Conservation (phyloP, 2,329 filamentous ascomycete genomes). For the Exophiala alcalophila region DNA sequence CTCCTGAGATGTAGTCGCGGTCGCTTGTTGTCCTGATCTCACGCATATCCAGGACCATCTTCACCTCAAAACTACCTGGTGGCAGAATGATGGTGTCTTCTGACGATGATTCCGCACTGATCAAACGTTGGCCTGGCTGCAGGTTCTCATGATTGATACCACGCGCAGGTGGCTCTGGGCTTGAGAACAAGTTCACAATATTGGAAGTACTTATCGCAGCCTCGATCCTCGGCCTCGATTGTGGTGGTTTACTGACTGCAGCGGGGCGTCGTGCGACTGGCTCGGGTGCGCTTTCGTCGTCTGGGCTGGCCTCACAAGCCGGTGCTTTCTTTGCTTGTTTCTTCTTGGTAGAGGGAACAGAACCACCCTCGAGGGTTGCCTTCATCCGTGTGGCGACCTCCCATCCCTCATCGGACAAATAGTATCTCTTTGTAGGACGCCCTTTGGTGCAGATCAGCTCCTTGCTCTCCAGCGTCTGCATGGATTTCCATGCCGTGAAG, state of each 20-base stretch:
- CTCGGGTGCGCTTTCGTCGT: too few species aligned
- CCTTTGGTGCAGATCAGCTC: constrained; percentile 71
- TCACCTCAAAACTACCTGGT: constrained; percentile 66
- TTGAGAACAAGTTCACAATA: constrained; percentile 16
- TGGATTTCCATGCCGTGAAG: constrained; percentile 79
- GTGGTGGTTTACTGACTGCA: not conserved
- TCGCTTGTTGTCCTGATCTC: constrained; percentile 71
- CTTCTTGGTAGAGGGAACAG: constrained; percentile 2
- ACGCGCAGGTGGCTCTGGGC: constrained; percentile 5
- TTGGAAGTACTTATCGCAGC: too few species aligned
- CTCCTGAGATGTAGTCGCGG: constrained; percentile 71
- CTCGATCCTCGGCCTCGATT: not conserved
- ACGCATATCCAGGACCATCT: constrained; percentile 70
- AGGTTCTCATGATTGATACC: too few species aligned
- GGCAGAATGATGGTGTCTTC: constrained; percentile 57
- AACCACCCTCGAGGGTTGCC: constrained; percentile 13
- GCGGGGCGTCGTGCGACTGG: not conserved
- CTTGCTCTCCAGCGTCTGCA: constrained; percentile 71
- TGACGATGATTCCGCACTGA: constrained; percentile 2
- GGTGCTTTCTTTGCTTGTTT: constrained; percentile 5
- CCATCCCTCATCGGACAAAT: constrained; percentile 74
- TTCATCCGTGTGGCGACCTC: constrained; percentile 60
- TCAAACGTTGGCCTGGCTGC: too few species aligned
- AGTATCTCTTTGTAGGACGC: constrained; percentile 64
- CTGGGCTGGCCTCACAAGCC: not conserved